Percentiles rank a stretch among this genome's conserved stretches.
phyloP scores from a whole-genome alignment of 352 stramenopile genomes.

The Pythium biforme region DNA sequence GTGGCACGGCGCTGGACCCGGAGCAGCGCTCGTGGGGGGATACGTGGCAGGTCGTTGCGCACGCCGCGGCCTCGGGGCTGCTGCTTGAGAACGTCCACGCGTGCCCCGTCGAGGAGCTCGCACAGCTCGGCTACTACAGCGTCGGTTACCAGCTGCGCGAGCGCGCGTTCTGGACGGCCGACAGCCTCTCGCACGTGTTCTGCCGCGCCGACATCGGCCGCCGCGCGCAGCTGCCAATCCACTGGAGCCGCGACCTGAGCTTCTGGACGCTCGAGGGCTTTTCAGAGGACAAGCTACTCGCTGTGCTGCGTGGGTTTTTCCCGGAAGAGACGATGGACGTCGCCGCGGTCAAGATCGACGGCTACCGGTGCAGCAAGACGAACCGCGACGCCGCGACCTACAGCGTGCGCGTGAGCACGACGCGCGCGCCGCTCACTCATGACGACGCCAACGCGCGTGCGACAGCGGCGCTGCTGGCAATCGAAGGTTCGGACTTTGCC shows the following conservation, averaged over 20 bases:
- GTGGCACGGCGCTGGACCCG: constrained; percentile 66
- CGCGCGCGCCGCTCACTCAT: constrained; percentile 38
- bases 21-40: constrained; percentile 60
- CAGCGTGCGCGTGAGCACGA: constrained; percentile 43
- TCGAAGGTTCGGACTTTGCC: constrained; percentile 59
- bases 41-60: constrained; percentile 80
- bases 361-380: constrained; percentile 54
- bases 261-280: constrained; percentile 77
- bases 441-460: constrained; percentile 52
- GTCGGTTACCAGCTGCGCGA: constrained; percentile 78
- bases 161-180: constrained; percentile 66
- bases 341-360: constrained; percentile 43
- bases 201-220: constrained; percentile 40
- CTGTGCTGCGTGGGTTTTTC: constrained; percentile 49
- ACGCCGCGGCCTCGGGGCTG: constrained; percentile 52
- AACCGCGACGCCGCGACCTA: constrained; percentile 64
- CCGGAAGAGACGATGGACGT: constrained; percentile 35
- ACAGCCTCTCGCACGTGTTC: constrained; percentile 75
- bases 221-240: constrained; percentile 50
- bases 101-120: constrained; percentile 58
- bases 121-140: constrained; percentile 71
- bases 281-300: constrained; percentile 42
- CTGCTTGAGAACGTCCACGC: constrained; percentile 61
- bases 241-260: constrained; percentile 68
- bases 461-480: constrained; percentile 34